Evolutionary conservation across 2,329 filamentous ascomycete genomes (phyloP).

Genomic region (Erysiphe pulchra): DNA sequence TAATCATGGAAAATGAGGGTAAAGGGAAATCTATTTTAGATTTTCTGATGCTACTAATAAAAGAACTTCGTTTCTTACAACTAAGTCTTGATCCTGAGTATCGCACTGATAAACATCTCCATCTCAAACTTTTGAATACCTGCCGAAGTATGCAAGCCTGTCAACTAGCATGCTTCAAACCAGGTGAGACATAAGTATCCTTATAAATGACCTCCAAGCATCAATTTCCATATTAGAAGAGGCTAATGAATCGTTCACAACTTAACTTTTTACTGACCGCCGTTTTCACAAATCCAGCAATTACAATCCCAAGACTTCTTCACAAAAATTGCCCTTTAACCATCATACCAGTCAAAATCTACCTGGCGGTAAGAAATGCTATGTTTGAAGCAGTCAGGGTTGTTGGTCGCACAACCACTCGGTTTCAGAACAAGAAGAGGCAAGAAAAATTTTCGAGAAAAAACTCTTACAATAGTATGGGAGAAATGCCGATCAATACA

Average conservation of each 20-base stretch:
- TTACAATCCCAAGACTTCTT: not conserved
- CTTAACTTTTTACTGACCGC: not conserved
- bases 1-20: not conserved
- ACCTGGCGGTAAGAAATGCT: no score
- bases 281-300: not conserved
- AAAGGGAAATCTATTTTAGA: not conserved
- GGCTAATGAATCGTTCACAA: not conserved
- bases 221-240: not conserved
- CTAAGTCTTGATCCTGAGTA: not conserved
- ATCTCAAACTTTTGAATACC: not conserved
- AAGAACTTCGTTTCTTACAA: not conserved
- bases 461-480: not conserved
- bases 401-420: not conserved
- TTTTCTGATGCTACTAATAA: not conserved
- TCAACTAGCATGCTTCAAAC: not conserved
- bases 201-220: not conserved
- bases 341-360: no score
- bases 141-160: not conserved
- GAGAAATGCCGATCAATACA: not conserved
- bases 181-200: not conserved
- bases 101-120: not conserved
- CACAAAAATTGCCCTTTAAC: no score
- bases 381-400: not conserved
- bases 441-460: not conserved
- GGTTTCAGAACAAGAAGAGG: not conserved